These are phyloP conservation scores for Plasmodium reichenowi DNA, from an alignment of 169 alveolate species.

Conservation along the genomic window DNA sequence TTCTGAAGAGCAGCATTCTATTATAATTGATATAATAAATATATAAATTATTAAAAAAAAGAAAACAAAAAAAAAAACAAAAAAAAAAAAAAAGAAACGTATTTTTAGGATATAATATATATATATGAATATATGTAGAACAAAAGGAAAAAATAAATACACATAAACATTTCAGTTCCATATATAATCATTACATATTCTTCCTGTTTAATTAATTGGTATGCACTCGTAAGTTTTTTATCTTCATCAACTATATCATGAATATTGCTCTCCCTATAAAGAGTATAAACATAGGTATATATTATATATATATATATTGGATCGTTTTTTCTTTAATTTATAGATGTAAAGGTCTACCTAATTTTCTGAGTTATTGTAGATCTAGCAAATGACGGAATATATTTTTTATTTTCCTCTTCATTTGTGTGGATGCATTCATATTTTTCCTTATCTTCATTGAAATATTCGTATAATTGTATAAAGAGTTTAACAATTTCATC, in stretches of 20 bases:
- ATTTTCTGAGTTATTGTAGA: conserved; percentile 76
- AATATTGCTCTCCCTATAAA: conserved; percentile 69
- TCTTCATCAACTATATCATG: conserved; percentile 69
- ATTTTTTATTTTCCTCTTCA: conserved; percentile 19
- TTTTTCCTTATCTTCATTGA: conserved; percentile 34
- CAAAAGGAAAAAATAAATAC: background rate
- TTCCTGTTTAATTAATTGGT: conserved; percentile 48
- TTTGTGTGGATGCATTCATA: conserved; percentile 23
- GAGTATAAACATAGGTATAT: too few relatives aligned
- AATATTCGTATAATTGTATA: conserved; percentile 61
- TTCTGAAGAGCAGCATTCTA: conserved; percentile 3
- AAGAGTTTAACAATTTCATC: conserved; percentile 45
- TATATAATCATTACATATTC: conserved; percentile 31
- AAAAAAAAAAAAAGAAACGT: too few relatives aligned
- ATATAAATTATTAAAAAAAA: too few relatives aligned
- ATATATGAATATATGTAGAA: background rate
- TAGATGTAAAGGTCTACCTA: conserved; percentile 18
- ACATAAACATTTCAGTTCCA: background rate
- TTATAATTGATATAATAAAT: background rate
- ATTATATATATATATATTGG: background rate
- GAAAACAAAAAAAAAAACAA: too few relatives aligned
- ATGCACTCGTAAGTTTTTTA: conserved; percentile 48
- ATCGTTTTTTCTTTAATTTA: background rate
- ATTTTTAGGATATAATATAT: background rate
- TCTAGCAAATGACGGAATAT: conserved; percentile 67